Evolutionary conservation across 176 grass and related monocot species (phyloP), one percentile per base, ranked within the genome.

Genomic region (Puccinellia tenuiflora): DNA sequence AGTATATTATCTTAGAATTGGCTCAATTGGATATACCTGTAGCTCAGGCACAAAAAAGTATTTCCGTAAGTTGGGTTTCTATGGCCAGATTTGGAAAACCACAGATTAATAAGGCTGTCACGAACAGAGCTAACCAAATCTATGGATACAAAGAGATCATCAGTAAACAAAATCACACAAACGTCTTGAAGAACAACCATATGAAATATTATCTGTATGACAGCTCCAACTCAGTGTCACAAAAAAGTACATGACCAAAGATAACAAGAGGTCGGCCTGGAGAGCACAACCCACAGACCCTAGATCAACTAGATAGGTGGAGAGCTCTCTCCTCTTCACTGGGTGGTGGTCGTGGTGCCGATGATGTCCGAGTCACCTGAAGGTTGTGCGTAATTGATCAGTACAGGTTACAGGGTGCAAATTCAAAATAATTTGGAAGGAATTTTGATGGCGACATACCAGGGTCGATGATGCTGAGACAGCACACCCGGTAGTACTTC

Each of bases 361-460:
- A 99, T 93, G 84, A 99, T 99, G 90, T 99, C 96, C 1, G 96
- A 96, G 75, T 99, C 96, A 84, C 96, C 96, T 98, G 78, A 76
- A 85, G 11, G 2, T 80, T n/a, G n/a, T 29, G 10, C 4, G 6
- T 20, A 67, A 67, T 68, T 1, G 24, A 3, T 37, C 69, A 60
- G 54, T 15, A 45, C 8, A 50, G 16, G 9, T 22, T 10, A 29
- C 1, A 29, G 33, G 0, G 12, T 10, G 12, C 2, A 33, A 15
- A 9, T 10, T 0, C 26, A 7, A 59, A 63, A 17, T 4, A 72
- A 30, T 22, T 7, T 15, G 35, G 3, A 57, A 47, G 5, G n/a
- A 9, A 75, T 28, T 46, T 31, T 3, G 2, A 66, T 3, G 21
- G 28, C 9, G 45, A 72, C 89, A 0, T 76, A 98, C 96, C 96